phyloP scores from a whole-genome alignment of 768 basidiomycete species.

The Mycena amicta region DNA sequence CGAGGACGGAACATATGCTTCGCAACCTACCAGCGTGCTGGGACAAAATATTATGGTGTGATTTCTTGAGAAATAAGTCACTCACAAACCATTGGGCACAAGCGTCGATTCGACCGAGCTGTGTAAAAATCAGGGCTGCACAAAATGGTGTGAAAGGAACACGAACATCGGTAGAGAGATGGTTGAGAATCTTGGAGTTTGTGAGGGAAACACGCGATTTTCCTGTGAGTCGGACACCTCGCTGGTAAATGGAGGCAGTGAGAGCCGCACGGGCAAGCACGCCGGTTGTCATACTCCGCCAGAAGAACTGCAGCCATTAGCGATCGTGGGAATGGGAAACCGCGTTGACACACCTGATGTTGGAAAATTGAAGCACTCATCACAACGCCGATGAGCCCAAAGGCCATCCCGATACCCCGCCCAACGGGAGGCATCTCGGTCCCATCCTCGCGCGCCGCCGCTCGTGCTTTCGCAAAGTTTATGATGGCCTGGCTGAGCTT shows the following conservation, averaged over 20 bases:
- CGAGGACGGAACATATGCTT: neutral
- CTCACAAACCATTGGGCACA: slow-evolving; percentile 76
- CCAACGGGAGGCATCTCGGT: slow-evolving; percentile 45
- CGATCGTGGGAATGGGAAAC: neutral
- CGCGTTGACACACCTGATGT: slow-evolving; percentile 52
- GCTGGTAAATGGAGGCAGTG: slow-evolving; percentile 71
- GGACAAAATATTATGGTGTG: slow-evolving; percentile 2
- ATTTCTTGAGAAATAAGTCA: slow-evolving; percentile 21
- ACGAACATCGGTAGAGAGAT: slow-evolving; percentile 64
- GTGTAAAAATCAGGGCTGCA: slow-evolving; percentile 6
- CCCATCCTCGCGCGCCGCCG: slow-evolving; percentile 40
- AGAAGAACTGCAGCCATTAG: slow-evolving; percentile 56
- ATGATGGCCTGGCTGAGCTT: slow-evolving; percentile 50
- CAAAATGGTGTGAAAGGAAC: neutral
- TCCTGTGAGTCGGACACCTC: slow-evolving; percentile 64
- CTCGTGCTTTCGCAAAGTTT: slow-evolving; percentile 55
- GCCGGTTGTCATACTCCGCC: slow-evolving; percentile 68
- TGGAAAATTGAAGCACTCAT: slow-evolving; percentile 57
- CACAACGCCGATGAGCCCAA: slow-evolving; percentile 53
- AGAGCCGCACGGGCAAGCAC: slow-evolving; percentile 66
- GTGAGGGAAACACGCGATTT: slow-evolving; percentile 64
- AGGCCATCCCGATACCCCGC: slow-evolving; percentile 59
- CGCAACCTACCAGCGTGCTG: slow-evolving; percentile 44
- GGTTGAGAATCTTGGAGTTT: slow-evolving; percentile 62
- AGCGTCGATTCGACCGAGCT: slow-evolving; percentile 59